Conservation (phyloP, 371 early-diverging fungal species). For the Zopfochytrium polystomum region DNA sequence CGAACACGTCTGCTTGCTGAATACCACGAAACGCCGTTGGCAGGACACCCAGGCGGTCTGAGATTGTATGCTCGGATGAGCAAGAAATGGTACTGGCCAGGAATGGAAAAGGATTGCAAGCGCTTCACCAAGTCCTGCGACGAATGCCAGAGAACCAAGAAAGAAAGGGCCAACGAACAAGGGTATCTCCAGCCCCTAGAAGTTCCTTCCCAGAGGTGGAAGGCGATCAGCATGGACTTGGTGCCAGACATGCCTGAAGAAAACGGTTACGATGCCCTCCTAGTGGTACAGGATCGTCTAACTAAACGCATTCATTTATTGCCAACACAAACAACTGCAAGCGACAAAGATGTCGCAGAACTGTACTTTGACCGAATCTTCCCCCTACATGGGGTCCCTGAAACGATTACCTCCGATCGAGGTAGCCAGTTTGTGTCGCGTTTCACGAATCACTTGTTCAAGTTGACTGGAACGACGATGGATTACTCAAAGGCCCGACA, state of each 20-base stretch:
- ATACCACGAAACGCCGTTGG: neutral
- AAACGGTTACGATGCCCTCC: neutral
- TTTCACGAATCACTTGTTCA: slow-evolving; percentile 3
- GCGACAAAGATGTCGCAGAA: neutral
- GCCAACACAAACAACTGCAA: neutral
- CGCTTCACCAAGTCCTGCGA: neutral
- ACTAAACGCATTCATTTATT: neutral
- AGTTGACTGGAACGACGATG: neutral
- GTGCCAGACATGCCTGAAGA: neutral
- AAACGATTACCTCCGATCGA: slow-evolving; percentile 14
- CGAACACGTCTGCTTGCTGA: neutral
- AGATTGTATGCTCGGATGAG: neutral
- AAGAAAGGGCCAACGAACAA: neutral
- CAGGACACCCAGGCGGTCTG: neutral
- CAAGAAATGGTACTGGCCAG: neutral
- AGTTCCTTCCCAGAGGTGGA: neutral
- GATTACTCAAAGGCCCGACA: neutral
- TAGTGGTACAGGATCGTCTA: neutral
- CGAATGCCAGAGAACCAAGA: neutral
- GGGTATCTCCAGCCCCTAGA: neutral
- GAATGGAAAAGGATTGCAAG: neutral
- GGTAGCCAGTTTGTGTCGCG: slow-evolving; percentile 5
- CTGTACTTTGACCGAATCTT: slow-evolving; percentile 1
- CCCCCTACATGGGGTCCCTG: slow-evolving; percentile 11
- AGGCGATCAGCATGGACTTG: neutral